Percentiles rank a stretch among this genome's conserved stretches.
Evolutionary conservation across 192 early-diverging fungal genomes (phyloP).

Genomic region (Coemansia sp.): DNA sequence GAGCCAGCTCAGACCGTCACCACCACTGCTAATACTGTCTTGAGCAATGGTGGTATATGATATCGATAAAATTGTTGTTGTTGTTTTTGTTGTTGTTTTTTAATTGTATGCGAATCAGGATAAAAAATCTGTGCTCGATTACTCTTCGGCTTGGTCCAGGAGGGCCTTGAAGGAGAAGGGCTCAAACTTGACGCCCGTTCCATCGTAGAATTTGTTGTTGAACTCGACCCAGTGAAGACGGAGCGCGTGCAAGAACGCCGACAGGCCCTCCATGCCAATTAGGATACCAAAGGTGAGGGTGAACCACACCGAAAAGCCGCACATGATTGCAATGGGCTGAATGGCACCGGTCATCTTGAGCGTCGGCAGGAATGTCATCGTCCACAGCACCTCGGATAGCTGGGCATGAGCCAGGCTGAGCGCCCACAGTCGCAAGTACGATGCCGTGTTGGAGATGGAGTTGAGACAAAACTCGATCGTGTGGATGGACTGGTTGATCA

Average conservation of each 20-base stretch:
- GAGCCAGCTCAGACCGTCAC: background rate
- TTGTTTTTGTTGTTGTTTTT: background rate
- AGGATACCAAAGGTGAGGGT: conserved; percentile 74
- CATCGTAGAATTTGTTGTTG: conserved; percentile 96
- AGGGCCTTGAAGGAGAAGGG: conserved; percentile 80
- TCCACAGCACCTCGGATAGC: conserved; percentile 95
- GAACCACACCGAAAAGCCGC: conserved; percentile 91
- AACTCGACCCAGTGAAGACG: conserved; percentile 99
- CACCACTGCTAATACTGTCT: background rate
- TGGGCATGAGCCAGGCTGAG: conserved; percentile 97
- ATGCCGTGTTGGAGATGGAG: conserved; percentile 97
- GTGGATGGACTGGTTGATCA: conserved; percentile 98
- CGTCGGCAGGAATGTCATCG: conserved; percentile 70
- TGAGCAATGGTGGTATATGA: background rate
- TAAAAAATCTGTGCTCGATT: background rate
- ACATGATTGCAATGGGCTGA: conserved; percentile 69
- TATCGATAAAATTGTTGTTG: background rate
- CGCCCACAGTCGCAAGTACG: conserved; percentile 98
- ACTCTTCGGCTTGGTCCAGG: conserved; percentile 46
- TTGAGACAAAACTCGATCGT: conserved; percentile 97
- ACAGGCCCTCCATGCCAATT: conserved; percentile 84
- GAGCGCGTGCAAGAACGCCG: conserved; percentile 85
- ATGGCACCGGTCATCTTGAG: conserved; percentile 53
- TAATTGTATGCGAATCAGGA: background rate
- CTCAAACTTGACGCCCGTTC: conserved; percentile 84